Evolutionary conservation across 2,329 filamentous ascomycete species (phyloP), one percentile per base, ranked within the genome.

Genomic region (Diaporthe longicolla): DNA sequence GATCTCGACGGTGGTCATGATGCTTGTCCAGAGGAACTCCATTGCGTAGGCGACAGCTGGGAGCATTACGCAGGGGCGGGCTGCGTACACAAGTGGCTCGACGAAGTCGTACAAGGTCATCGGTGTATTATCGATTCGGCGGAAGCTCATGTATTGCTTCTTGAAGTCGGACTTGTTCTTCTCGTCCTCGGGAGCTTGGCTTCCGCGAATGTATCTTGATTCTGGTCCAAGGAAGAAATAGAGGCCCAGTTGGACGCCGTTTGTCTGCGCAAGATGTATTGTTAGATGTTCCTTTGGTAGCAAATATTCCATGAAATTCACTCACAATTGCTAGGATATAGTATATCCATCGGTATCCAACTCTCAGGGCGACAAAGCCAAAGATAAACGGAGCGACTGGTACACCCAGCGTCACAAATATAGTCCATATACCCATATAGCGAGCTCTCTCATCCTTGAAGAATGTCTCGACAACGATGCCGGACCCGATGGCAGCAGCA

Each of bases 371-470:
- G 0, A 90, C 88, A 37, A 83, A 84, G 1, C 85, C 84, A 55
- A 87, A 81, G 21, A 83, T 77, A 32, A 83, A 78, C 0, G 82
- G 81, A 3, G 81, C 80, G 10, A 79, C 77, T 52, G 74, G 81
- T 72, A 78, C 80, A 75, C 76, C 80, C 0, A 79, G 71, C 6
- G 77, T 77, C 15, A 79, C 76, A 83, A 80, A 66, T 13, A 79
- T 77, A 1, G 88, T 90, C 89, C 89, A 89, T n/a, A 90, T 81
- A 37, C 89, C 89, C 85, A 90, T 89, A 66, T 87, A 89, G 65
- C 83, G 84, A 7, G 84, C 89, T 29, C 89, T 82, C 61, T 90
- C 86, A 40, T 85, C 85, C 77, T 87, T 87, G 80, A 90, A 91
- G 74, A 89, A 90, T 1, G 86, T 89, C 77, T 91, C 89, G 21